Percentiles rank a stretch among this genome's conserved stretches.
phyloP scores from a whole-genome alignment of 2,329 filamentous ascomycete species.

The Daldinia eschscholtzii region DNA sequence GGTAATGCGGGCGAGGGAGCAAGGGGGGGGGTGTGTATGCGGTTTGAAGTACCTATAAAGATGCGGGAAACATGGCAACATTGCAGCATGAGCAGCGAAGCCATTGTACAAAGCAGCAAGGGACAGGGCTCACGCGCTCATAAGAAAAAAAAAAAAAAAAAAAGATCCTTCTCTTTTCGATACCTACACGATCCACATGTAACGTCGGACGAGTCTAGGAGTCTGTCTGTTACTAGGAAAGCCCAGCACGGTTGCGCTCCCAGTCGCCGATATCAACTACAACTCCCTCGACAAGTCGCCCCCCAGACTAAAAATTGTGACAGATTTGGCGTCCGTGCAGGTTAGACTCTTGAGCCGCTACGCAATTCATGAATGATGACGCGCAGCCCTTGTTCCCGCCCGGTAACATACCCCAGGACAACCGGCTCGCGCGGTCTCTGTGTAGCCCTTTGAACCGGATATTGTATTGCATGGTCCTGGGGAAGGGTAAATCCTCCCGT shows the following conservation, averaged over 20 bases:
- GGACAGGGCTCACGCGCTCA: constrained; percentile 39
- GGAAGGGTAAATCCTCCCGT: constrained; percentile 37
- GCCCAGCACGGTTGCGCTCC: constrained; percentile 9
- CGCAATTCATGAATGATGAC: constrained; percentile 35
- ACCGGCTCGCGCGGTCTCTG: constrained; percentile 17
- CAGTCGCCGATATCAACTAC: constrained; percentile 16
- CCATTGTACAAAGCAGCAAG: constrained; percentile 37
- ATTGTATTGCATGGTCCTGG: constrained; percentile 35
- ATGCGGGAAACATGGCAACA: constrained; percentile 39
- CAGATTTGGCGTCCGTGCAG: constrained; percentile 4
- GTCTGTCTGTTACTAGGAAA: not conserved
- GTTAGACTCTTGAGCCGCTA: constrained; percentile 17
- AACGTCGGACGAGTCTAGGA: not conserved
- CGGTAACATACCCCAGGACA: constrained; percentile 30
- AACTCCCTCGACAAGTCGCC: not conserved
- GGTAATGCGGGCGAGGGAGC: constrained; percentile 48
- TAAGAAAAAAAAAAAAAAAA: constrained; percentile 28
- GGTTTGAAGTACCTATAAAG: constrained; percentile 29
- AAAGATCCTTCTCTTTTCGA: constrained; percentile 27
- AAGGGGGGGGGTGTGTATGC: constrained; percentile 20
- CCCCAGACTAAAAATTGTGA: constrained; percentile 5
- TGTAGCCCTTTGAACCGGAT: constrained; percentile 34
- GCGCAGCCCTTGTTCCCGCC: constrained; percentile 31
- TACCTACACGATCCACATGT: constrained; percentile 7
- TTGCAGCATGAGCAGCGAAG: not conserved